Base-by-base conservation (phyloP, 2,329 filamentous ascomycete species). In the Nakataea oryzae region DNA sequence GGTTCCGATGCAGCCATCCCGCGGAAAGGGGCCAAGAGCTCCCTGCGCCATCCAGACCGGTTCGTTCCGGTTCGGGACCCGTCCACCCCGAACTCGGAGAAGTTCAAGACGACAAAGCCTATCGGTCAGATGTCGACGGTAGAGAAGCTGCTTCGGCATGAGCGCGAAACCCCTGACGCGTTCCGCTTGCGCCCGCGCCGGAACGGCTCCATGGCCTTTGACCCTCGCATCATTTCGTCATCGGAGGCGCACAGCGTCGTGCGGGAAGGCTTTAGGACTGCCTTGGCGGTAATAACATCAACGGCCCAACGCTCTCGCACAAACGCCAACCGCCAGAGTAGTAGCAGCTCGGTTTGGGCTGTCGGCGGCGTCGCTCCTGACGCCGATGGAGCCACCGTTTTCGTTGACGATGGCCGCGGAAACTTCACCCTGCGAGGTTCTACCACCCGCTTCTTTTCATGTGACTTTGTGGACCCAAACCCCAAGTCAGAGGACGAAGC, bases 281-380 rank as follows among this genome's bases (percentile, higher is more conserved):
- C 72, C 59, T 55, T 74, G 47, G 66, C 62, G 0, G 56, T 70
- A 5, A 59, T 62, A 2, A 29, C 30, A 24, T 26, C 13, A 55
- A 55, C 8, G 27, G 24, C 21, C 32, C 32, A 29, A 13, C 34
- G 47, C 57, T 28, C 64, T 50, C 28, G 7, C 54, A 13, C 54
- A 55, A 21, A 64, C 26, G n/a, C 50, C 61, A 28, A 61, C 32
- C 41, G 26, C 54, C 4, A 5, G 11, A 27, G 56, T 64, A 93
- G 89, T 71, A 75, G 80, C 64, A 88, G 89, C 3, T 82, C 86
- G 12, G 80, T 93, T 24, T 96, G 90, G 91, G 84, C 86, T 24
- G 86, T 95, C 13, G 89, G 90, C 29, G 88, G 89, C n/a, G 70
- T 84, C 12, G 82, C 84, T 59, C 82, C 84, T n/a, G 54, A 61